Base-by-base conservation (phyloP, 192 early-diverging fungal genomes). In the Glomus cerebriforme region DNA sequence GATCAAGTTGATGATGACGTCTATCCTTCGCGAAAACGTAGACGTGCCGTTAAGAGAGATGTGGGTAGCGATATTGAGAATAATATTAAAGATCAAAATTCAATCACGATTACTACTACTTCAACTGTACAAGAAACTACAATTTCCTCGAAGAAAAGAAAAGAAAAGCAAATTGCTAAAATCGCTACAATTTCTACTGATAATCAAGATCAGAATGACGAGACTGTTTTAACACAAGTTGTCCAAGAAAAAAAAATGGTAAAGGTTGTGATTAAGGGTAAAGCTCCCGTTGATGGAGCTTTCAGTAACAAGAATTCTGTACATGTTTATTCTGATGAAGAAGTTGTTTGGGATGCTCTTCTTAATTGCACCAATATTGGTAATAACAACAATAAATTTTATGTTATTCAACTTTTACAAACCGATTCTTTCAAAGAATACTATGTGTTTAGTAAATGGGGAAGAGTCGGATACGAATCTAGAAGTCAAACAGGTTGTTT, bases 331-430 rank as follows among this genome's bases (percentile, higher is more conserved):
- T 67, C 73, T 45, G 80, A 86, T 43, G 29, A 24, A 24, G 70
- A 81, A 22, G 76, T 73, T 59, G 70, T 85, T 13, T 85, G 86
- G 91, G 88, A 93, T 72, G 86, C 84, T 8, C 84, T 91, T 77
- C 78, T 93, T 62, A 93, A 93, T 77, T 90, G 92, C 71, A 93
- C 92, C 26, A 84, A 93, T 49, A 89, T 93, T 66, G 69, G 75
- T 19, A 62, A 31, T 32, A 93, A 93, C 82, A 93, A 90, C 84
- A 93, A 93, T 86, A 93, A 93, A 79, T 93, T 92, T 70, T 93
- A 90, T 80, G 62, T 90, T 65, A 88, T 93, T 71, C 92, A 93
- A 79, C 78, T 93, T 10, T 79, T 92, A 5, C 39, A 79, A 24
- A 47, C 59, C 19, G 75, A 77, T 65, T 26, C 35, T 39, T 19